These are phyloP conservation scores for Antrodiella citrinella DNA, from an alignment of 768 basidiomycete genomes.

Conservation along the genomic window DNA sequence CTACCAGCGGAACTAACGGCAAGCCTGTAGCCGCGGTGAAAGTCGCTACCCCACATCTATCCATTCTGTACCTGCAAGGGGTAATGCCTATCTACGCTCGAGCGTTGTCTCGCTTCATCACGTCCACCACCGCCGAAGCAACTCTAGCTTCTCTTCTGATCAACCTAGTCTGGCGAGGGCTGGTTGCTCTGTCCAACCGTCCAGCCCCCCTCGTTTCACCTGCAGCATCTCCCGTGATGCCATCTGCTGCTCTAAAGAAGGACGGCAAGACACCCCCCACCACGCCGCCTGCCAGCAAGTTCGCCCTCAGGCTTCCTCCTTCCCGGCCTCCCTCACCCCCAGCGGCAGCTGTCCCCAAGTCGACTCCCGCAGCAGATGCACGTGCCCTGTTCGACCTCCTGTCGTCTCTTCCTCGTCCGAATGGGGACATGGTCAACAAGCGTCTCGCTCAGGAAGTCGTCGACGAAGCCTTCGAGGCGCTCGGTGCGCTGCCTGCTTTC, in stretches of 20 bases:
- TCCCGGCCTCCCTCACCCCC: slow-evolving; percentile 66
- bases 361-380: slow-evolving; percentile 49
- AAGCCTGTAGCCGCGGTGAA: slow-evolving; percentile 13
- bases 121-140: slow-evolving; percentile 46
- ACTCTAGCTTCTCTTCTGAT: slow-evolving; percentile 65
- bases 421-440: slow-evolving; percentile 44
- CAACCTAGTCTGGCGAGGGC: slow-evolving; percentile 63
- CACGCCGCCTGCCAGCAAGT: slow-evolving; percentile 50
- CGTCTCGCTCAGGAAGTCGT: slow-evolving; percentile 83
- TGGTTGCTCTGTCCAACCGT: slow-evolving; percentile 65
- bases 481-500: slow-evolving; percentile 48
- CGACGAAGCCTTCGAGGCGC: slow-evolving; percentile 65
- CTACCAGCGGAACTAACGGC: slow-evolving; percentile 7
- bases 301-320: slow-evolving; percentile 56
- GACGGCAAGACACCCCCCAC: slow-evolving; percentile 38
- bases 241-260: too few species aligned
- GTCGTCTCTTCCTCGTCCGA: slow-evolving; percentile 31
- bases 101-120: slow-evolving; percentile 48
- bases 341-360: slow-evolving; percentile 14
- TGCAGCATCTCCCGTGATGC: slow-evolving; percentile 19
- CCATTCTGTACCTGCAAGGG: slow-evolving; percentile 49
- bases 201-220: slow-evolving; percentile 28
- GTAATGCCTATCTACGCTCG: slow-evolving; percentile 57
- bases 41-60: too few species aligned
- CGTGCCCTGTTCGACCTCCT: slow-evolving; percentile 57